Evolutionary conservation across 2,329 filamentous ascomycete genomes (phyloP).

Genomic region (Zymoseptoria passerinii): DNA sequence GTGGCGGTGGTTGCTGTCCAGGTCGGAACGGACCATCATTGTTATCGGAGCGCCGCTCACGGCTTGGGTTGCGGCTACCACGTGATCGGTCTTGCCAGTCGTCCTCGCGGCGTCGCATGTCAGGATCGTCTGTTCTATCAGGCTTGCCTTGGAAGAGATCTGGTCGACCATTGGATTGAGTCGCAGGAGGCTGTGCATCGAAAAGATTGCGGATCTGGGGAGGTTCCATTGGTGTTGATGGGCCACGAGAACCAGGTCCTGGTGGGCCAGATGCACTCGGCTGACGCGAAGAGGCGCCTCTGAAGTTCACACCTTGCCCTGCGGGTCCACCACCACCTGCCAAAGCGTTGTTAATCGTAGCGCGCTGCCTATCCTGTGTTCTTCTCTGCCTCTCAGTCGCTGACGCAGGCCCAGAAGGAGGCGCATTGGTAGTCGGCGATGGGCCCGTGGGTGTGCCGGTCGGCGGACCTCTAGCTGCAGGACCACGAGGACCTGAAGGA

Average conservation of each 20-base stretch:
- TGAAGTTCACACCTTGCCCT: conserved; percentile 23
- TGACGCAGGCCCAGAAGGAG: conserved; percentile 26
- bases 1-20: conserved; percentile 12
- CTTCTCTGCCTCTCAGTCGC: conserved; percentile 15
- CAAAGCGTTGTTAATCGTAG: conserved; percentile 23
- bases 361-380: conserved; percentile 16
- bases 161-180: conserved; percentile 1
- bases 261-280: conserved; percentile 15
- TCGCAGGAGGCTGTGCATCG: conserved; percentile 5
- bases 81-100: conserved; percentile 17
- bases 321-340: conserved; percentile 8
- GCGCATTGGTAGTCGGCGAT: conserved; percentile 16
- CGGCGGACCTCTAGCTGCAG: conserved; percentile 13
- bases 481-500: conserved; percentile 23
- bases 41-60: conserved; percentile 20
- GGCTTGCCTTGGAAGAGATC: conserved; percentile 19
- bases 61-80: conserved; percentile 22
- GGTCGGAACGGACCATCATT: conserved; percentile 3
- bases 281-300: conserved; percentile 26
- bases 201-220: conserved; percentile 8
- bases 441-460: conserved; percentile 24
- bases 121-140: conserved; percentile 13
- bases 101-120: conserved; percentile 19
- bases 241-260: conserved; percentile 3
- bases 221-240: conserved; percentile 16